Conservation (phyloP, 139 green algal species). For the Chlorella sorokiniana region DNA sequence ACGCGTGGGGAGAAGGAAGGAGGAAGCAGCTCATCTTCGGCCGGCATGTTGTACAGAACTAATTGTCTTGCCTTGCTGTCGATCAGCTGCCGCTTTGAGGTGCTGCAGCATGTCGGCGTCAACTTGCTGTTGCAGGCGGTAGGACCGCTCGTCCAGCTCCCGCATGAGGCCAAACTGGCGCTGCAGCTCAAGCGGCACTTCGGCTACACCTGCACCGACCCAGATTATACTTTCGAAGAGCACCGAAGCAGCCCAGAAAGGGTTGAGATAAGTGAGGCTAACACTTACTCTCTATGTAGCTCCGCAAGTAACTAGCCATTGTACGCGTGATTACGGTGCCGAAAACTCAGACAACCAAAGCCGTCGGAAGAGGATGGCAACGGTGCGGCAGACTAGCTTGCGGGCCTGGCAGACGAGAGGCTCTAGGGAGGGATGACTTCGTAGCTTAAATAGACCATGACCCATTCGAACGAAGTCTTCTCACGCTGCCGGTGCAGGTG, state of each 20-base stretch:
- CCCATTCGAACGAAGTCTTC: neutral
- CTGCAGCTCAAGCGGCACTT: slow-evolving; percentile 66
- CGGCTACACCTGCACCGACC: slow-evolving; percentile 41
- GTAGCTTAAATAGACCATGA: neutral
- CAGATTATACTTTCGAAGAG: neutral
- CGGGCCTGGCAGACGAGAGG: too few species aligned
- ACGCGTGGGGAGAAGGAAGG: too few species aligned
- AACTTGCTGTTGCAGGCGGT: slow-evolving; percentile 48
- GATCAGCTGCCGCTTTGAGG: slow-evolving; percentile 28
- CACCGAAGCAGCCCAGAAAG: too few species aligned
- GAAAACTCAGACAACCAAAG: too few species aligned
- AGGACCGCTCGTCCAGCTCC: slow-evolving; percentile 66
- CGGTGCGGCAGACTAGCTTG: neutral
- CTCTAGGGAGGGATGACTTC: too few species aligned
- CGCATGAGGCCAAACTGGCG: slow-evolving; percentile 65
- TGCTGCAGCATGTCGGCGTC: slow-evolving; percentile 53
- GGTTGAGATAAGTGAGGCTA: neutral
- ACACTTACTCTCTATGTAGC: slow-evolving; percentile 56
- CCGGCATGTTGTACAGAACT: neutral
- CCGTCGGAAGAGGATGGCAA: too few species aligned
- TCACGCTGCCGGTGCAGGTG: neutral
- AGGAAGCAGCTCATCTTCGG: neutral
- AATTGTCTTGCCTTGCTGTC: slow-evolving; percentile 12
- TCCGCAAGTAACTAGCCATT: slow-evolving; percentile 59
- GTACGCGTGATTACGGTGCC: too few species aligned